Evolutionary conservation across 108 stramenopile species (phyloP), one percentile per base, ranked within the genome.

Genomic region (Cyclostephanos invisitatus): DNA sequence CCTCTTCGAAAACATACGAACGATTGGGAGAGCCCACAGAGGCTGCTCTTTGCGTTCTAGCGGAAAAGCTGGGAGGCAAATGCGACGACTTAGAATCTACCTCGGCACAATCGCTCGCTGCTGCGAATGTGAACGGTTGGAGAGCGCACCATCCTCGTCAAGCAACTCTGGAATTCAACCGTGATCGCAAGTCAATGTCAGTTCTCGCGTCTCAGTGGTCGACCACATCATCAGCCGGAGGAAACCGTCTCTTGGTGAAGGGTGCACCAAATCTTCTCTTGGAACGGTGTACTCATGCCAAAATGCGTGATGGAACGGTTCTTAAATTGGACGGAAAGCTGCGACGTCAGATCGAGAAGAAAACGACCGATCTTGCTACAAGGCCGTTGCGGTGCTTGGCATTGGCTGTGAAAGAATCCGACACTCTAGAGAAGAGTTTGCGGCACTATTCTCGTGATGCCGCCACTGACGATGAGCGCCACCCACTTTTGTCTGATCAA

Each of bases 11-110:
- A 72, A 56, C 46, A 38, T 81, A 50, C 48, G 70, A 74, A 55
- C 49, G 74, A 60, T 70, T 69, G 55, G 98, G 98, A n/a, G 98
- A 99, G 74, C 98, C 98, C 0, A 99, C 98, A 1, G 98, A 99
- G 68, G 97, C 97, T 20, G 98, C 97, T 1, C 73, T 98, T 10
- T 95, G 92, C 54, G 92, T 97, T 51, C 83, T 98, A 22, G 92
- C 90, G 5, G 98, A 98, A 73, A 98, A 98, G 74, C 35, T 98
- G 48, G 92, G 81, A 9, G 70, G 72, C 36, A 58, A 77, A 58
- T 72, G n/a, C 24, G 28, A 56, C 27, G 50, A 68, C 24, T 32
- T 40, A 0, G 44, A 22, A 44, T 37, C 47, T 18, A 62, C 42
- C n/a, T 46, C 81, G 0, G 86, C 87, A 21, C 79, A 83, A 64